A percentile compares a stretch with the other conserved stretches of the same genome.
Evolutionary conservation across 75 land plant genomes (phyloP).

Genomic region (Cunninghamia lanceolata): DNA sequence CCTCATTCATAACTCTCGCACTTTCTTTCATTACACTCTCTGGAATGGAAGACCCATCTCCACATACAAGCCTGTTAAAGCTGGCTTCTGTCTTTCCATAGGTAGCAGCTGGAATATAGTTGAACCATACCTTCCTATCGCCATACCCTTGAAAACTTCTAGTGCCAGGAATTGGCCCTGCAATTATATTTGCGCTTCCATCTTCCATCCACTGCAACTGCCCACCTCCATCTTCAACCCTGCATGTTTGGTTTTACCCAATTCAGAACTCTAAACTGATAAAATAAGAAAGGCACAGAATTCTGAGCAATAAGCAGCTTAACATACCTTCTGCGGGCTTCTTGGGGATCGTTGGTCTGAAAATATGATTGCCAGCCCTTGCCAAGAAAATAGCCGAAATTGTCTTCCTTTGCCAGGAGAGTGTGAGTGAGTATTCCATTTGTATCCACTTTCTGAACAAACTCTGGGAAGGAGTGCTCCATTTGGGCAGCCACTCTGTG

Average conservation of each 20-base stretch:
- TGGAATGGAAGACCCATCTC: slow-evolving; percentile 8
- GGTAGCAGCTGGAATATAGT: background rate
- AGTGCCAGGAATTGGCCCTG: background rate
- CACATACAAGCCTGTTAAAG: background rate
- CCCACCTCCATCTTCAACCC: background rate
- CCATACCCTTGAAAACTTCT: slow-evolving; percentile 8
- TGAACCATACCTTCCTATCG: slow-evolving; percentile 2
- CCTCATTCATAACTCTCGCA: no score
- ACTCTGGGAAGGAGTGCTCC: background rate
- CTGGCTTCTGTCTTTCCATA: background rate
- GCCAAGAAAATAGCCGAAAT: background rate
- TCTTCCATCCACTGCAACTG: slow-evolving; percentile 6
- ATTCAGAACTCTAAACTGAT: background rate
- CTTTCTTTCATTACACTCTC: background rate
- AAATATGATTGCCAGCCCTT: background rate
- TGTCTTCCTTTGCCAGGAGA: background rate
- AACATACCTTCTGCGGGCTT: slow-evolving; percentile 5
- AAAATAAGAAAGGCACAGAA: no score
- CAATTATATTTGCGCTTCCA: background rate
- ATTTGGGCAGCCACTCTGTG: slow-evolving; percentile 1
- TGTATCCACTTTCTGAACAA: background rate
- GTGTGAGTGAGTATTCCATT: background rate
- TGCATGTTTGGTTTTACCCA: background rate
- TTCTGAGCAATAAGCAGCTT: no score
- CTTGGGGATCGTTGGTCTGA: background rate